These are phyloP conservation scores for Boletus vermiculosoides DNA, from an alignment of 768 basidiomycete species.

Conservation along the genomic window DNA sequence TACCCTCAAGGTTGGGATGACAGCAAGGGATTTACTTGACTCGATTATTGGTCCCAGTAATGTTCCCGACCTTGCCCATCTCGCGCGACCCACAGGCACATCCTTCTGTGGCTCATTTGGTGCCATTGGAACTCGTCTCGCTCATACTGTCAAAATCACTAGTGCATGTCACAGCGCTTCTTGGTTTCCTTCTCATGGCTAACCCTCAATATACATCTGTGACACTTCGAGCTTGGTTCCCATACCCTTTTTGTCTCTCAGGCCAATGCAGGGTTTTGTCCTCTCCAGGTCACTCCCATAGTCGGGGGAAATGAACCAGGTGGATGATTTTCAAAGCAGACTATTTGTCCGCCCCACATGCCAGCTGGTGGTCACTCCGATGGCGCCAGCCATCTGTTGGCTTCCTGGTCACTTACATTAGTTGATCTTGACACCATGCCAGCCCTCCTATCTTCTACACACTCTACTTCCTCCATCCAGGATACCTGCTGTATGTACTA, in stretches of 20 bases:
- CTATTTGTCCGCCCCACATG: not conserved
- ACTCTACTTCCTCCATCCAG: not conserved
- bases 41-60: constrained; percentile 22
- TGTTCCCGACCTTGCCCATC: not conserved
- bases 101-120: constrained; percentile 30
- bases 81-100: constrained; percentile 15
- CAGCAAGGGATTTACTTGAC: constrained; percentile 30
- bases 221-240: not conserved
- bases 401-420: not conserved
- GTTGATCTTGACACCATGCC: not conserved
- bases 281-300: not conserved
- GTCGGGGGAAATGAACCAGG: not conserved
- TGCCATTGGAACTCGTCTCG: constrained; percentile 21
- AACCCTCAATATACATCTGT: not conserved
- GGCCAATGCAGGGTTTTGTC: not conserved
- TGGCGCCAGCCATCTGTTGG: not conserved
- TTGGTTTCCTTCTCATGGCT: constrained; percentile 25
- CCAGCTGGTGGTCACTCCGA: not conserved
- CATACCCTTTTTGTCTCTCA: not conserved
- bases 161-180: constrained; percentile 15
- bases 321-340: not conserved
- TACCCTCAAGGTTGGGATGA: constrained; percentile 7
- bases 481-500: not conserved
- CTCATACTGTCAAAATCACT: constrained; percentile 20
- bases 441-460: not conserved